These are phyloP conservation scores for Ogataea saltuana DNA, from an alignment of 805 yeast genomes.

Conservation along the genomic window DNA sequence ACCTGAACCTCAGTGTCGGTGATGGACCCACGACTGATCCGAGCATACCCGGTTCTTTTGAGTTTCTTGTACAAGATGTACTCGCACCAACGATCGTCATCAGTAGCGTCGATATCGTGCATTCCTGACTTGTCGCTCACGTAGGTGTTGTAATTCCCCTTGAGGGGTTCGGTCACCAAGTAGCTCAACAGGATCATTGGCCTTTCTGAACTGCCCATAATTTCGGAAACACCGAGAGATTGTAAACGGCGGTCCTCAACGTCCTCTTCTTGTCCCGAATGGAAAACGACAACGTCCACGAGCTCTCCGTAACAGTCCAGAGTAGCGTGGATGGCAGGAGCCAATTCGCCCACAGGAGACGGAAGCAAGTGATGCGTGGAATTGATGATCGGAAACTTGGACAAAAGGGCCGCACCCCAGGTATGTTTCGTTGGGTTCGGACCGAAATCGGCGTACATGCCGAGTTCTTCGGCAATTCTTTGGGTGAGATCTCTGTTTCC, in stretches of 20 bases:
- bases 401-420: conserved; percentile 93
- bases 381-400: conserved; percentile 89
- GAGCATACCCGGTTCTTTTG: conserved; percentile 88
- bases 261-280: conserved; percentile 97
- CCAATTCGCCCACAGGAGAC: conserved; percentile 96
- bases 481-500: conserved; percentile 95
- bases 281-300: conserved; percentile 95
- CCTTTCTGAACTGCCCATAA: conserved; percentile 79
- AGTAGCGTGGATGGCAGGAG: conserved; percentile 97
- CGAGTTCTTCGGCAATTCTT: conserved; percentile 85
- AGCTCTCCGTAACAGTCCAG: conserved; percentile 83
- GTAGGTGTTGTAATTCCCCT: conserved; percentile 90
- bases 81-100: conserved; percentile 99
- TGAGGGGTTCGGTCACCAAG: conserved; percentile 80
- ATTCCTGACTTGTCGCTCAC: conserved; percentile 82
- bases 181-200: conserved; percentile 90
- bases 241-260: conserved; percentile 90
- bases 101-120: conserved; percentile 90
- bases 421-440: conserved; percentile 98
- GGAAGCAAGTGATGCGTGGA: conserved; percentile 92
- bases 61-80: conserved; percentile 86
- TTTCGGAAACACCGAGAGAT: conserved; percentile 67
- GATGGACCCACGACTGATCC: conserved; percentile 88
- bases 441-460: conserved; percentile 94
- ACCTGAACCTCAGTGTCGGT: conserved; percentile 97